These are phyloP conservation scores for Apophysomyces sp. DNA, from an alignment of 371 early-diverging fungal species.

Conservation along the genomic window DNA sequence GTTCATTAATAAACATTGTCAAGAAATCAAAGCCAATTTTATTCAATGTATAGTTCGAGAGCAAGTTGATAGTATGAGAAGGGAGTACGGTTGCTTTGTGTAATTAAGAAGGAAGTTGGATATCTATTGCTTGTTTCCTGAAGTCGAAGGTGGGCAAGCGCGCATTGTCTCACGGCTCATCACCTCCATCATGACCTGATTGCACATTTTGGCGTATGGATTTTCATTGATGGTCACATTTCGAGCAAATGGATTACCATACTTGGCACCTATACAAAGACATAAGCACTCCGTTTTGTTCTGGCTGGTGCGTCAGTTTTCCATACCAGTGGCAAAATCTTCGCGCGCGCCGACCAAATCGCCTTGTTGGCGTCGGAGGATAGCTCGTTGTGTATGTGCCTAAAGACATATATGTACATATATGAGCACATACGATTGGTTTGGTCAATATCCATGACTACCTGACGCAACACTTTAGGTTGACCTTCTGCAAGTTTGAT, in stretches of 20 bases:
- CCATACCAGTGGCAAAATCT: conserved; percentile 65
- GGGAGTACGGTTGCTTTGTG: neutral
- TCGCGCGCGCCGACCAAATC: conserved; percentile 63
- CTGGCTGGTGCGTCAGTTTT: neutral
- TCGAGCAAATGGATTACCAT: conserved; percentile 84
- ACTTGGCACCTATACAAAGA: conserved; percentile 61
- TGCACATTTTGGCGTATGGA: conserved; percentile 90
- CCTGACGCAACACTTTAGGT: conserved; percentile 68
- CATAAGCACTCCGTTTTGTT: neutral
- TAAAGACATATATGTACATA: conserved; percentile 9
- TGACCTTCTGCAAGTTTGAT: conserved; percentile 55
- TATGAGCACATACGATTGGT: too few relatives aligned
- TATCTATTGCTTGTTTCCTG: neutral
- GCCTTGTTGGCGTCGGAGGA: conserved; percentile 65
- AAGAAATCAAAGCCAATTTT: too few relatives aligned
- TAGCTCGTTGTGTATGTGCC: conserved; percentile 88
- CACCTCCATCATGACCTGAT: conserved; percentile 71
- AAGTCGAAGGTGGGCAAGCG: neutral
- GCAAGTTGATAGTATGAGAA: neutral
- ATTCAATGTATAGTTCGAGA: neutral
- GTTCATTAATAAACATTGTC: too few relatives aligned
- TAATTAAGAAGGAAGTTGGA: neutral
- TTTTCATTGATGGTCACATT: conserved; percentile 76
- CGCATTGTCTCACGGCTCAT: conserved; percentile 52
- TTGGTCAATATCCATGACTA: conserved; percentile 6